Percentiles rank a stretch among this genome's conserved stretches.
Conservation (phyloP, 2,329 filamentous ascomycete species). For the Pseudocercospora fijiensis region DNA sequence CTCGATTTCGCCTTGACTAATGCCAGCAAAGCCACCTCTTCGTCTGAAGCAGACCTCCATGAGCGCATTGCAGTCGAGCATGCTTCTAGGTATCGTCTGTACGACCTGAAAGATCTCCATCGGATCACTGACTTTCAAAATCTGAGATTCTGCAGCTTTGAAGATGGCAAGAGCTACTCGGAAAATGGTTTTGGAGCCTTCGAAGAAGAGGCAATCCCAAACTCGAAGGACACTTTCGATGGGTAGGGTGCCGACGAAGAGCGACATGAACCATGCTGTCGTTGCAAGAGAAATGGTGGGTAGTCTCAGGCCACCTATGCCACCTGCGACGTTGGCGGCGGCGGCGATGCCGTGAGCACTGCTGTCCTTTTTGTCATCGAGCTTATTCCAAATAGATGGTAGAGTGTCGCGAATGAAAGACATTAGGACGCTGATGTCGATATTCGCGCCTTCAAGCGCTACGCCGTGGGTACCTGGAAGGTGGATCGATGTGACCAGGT, state of each 20-base stretch:
- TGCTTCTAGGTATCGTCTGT: conserved; percentile 75
- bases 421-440: conserved; percentile 93
- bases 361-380: conserved; percentile 68
- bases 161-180: conserved; percentile 88
- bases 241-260: conserved; percentile 88
- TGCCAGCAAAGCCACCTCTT: conserved; percentile 69
- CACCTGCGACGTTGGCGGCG: conserved; percentile 44
- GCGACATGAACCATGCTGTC: conserved; percentile 97
- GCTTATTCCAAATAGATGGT: conserved; percentile 81
- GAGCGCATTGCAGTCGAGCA: conserved; percentile 78
- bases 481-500: conserved; percentile 84
- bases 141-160: conserved; percentile 79
- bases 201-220: conserved; percentile 95
- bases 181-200: conserved; percentile 91
- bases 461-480: conserved; percentile 90
- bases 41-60: conserved; percentile 77
- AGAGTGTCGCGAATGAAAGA: conserved; percentile 76
- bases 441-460: conserved; percentile 85
- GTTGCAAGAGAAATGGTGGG: conserved; percentile 90
- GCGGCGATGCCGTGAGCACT: conserved; percentile 36
- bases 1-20: conserved; percentile 81
- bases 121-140: conserved; percentile 75
- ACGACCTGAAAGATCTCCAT: conserved; percentile 97
- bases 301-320: conserved; percentile 54
- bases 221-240: conserved; percentile 89